These are phyloP conservation scores for Pseudovirgaria hyperparasitica DNA, from an alignment of 2,329 filamentous ascomycete genomes.

Conservation along the genomic window DNA sequence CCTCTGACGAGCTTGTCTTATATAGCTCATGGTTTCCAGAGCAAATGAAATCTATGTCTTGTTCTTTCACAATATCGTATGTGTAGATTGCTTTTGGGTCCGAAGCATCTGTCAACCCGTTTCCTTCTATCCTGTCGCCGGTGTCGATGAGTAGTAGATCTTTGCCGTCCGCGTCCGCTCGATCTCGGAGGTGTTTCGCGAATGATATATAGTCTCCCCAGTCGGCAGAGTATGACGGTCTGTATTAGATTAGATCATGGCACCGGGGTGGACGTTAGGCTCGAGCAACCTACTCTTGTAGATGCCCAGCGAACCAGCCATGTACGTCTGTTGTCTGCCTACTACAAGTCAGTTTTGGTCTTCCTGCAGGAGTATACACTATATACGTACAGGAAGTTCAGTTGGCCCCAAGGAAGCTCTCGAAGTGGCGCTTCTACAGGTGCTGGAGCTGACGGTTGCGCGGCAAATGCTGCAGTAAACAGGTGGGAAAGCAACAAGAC, in stretches of 20 bases:
- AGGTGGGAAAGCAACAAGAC: slow-evolving; percentile 6
- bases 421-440: slow-evolving; percentile 73
- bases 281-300: slow-evolving; percentile 57
- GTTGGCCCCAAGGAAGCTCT: slow-evolving; percentile 76
- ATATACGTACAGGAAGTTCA: slow-evolving; percentile 90
- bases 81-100: slow-evolving; percentile 78
- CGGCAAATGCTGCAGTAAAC: slow-evolving; percentile 32
- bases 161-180: slow-evolving; percentile 63
- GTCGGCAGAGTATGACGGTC: slow-evolving; percentile 83
- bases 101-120: slow-evolving; percentile 86
- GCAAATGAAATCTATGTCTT: slow-evolving; percentile 72
- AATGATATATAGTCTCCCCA: slow-evolving; percentile 99
- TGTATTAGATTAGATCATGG: slow-evolving; percentile 22
- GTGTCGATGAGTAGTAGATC: slow-evolving; percentile 93
- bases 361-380: too few species aligned
- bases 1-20: slow-evolving; percentile 60
- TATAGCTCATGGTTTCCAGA: slow-evolving; percentile 96
- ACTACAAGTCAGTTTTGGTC: too few species aligned
- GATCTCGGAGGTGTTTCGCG: slow-evolving; percentile 64
- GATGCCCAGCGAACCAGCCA: slow-evolving; percentile 88
- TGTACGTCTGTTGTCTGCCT: slow-evolving; percentile 85
- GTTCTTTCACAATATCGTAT: slow-evolving; percentile 73
- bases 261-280: slow-evolving; percentile 2
- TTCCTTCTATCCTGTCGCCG: slow-evolving; percentile 85
- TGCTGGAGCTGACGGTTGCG: slow-evolving; percentile 68